These are phyloP conservation scores for Kwoniella heveanensis DNA, from an alignment of 768 basidiomycete genomes.

Conservation along the genomic window DNA sequence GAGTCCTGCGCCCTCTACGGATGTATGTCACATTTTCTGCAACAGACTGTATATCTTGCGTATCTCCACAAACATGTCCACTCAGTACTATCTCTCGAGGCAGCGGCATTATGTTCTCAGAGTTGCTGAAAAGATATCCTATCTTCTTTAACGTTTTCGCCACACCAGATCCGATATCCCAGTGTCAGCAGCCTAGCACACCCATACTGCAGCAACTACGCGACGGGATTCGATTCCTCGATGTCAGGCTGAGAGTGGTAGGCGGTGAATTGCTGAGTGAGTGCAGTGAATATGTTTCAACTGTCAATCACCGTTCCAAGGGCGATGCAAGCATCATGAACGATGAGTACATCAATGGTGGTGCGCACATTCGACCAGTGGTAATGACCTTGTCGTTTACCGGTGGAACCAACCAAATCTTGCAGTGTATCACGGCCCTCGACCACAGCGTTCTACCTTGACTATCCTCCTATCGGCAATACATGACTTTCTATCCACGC, in stretches of 20 bases:
- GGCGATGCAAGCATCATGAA: too few species aligned
- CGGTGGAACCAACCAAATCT: background rate
- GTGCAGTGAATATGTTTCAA: constrained; percentile 6
- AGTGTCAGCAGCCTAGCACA: constrained; percentile 72
- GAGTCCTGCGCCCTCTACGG: constrained; percentile 31
- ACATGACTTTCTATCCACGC: constrained; percentile 66
- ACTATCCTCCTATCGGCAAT: constrained; percentile 66
- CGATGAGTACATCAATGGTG: too few species aligned
- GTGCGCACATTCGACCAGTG: too few species aligned
- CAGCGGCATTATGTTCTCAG: too few species aligned
- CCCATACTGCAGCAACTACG: constrained; percentile 70
- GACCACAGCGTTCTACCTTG: constrained; percentile 72
- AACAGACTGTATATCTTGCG: too few species aligned
- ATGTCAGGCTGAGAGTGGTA: constrained; percentile 74
- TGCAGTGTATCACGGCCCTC: constrained; percentile 73
- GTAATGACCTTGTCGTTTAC: background rate
- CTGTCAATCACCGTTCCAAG: too few species aligned
- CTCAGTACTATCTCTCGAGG: constrained; percentile 57
- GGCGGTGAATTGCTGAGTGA: constrained; percentile 62
- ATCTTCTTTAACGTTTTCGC: too few species aligned
- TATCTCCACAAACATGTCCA: constrained; percentile 39
- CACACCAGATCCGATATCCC: constrained; percentile 65
- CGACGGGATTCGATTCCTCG: constrained; percentile 74
- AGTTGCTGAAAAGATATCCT: too few species aligned
- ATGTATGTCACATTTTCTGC: too few species aligned